Base-by-base conservation (phyloP, 2,329 filamentous ascomycete genomes). In the Pseudogymnoascus sp. region DNA sequence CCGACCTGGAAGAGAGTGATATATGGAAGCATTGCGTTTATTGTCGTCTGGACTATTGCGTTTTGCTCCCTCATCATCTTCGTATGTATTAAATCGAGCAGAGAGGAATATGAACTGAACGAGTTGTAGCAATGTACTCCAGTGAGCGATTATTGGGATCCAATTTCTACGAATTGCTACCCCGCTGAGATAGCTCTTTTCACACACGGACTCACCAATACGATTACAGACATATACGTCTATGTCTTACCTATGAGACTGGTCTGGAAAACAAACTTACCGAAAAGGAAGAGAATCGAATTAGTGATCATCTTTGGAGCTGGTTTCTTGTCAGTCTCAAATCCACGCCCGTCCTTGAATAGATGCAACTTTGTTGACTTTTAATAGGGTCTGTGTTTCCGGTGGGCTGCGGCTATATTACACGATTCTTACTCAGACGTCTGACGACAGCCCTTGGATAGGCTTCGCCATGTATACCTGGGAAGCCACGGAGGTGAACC, bases 401-500 rank as follows among this genome's bases (percentile, higher is more conserved):
- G 36, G 36, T 39, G 36, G 36, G 36, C 36, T 39, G 36, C 36
- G 36, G 36, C 36, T 39, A 39, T 39, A 39, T 39, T 39, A 39
- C n/a, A 16, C 36, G 36, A 39, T 39, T 39, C 36, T 39, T 39
- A 39, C 36, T 11, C 36, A 39, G 36, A 39, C 5, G 36, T 39
- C 36, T 19, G 36, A 39, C 6, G 36, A 39, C 36, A 39, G 36
- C 36, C 36, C 36, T 39, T 39, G 36, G 36, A 39, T 39, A 16
- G 36, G 36, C 36, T 39, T 39, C 14, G 36, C 36, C 36, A 39
- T 39, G 36, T 39, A 39, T 39, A 39, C 36, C 36, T 97, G 92
- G 93, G 93, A 90, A 14, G 89, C 88, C 11, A 86, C 97, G 61
- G 92, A 97, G 74, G 91, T 96, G 70, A 94, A 96, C 67, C 80